Base-by-base conservation (phyloP, 257 asterid species). In the Jacaranda mimosifolia region DNA sequence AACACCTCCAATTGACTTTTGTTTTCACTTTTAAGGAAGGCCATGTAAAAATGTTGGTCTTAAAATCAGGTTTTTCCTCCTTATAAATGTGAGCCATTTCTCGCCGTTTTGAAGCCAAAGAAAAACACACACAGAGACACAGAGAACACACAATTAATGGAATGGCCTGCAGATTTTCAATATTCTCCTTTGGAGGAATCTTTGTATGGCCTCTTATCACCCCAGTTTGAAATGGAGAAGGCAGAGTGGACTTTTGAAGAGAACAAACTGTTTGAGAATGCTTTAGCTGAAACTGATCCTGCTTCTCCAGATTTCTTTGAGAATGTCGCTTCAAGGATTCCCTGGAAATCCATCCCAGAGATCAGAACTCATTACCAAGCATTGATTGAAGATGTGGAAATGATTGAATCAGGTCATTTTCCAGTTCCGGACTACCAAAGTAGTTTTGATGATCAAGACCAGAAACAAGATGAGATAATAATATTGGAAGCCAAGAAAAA, bases 171-270 rank as follows among this genome's bases (percentile, higher is more conserved):
- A 6, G 80, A 77, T 73, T 68, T 68, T 8, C 10, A 38, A 0
- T 75, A n/a, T 63, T 43, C 70, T 7, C 57, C 77, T 0, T 63
- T 74, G 11, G 80, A 74, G 0, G 80, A 73, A 17, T 62, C 77
- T 35, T n/a, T 78, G 0, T 35, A 18, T 57, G 64, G 38, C 26
- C 48, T 76, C 9, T 51, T 53, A 0, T 71, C 83, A 18, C 58
- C 81, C 6, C 81, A 43, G 19, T 14, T 42, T 0, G 68, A 78
- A 32, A 75, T 10, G 42, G 40, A 18, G 7, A 39, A 63, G 7
- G 0, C 36, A 0, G 78, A 79, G 42, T 85, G 86, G 89, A 80
- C 46, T 7, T 8, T 0, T 1, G 87, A 79, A 35, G 89, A 85
- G 18, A 74, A 82, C 63, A 64, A 70, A 18, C 6, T 79, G 10